Percentiles rank a stretch among this genome's conserved stretches.
Conservation (phyloP, 768 basidiomycete genomes). For the Mycena galericulata region DNA sequence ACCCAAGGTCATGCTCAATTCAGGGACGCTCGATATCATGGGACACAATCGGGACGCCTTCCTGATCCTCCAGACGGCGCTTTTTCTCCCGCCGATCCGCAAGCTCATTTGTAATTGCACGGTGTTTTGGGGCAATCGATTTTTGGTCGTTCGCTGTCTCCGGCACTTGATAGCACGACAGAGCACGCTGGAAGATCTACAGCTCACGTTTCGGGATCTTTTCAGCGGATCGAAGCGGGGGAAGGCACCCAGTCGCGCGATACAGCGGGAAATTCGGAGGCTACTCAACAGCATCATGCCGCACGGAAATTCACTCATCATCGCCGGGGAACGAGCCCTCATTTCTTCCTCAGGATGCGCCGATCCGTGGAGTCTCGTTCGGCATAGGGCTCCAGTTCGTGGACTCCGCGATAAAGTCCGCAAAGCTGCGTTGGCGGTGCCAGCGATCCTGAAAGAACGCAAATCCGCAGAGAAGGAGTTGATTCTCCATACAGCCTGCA, state of each 20-base stretch:
- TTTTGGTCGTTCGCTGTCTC: neutral
- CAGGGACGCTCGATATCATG: neutral
- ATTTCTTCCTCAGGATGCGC: neutral
- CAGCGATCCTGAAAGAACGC: neutral
- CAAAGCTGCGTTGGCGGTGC: neutral
- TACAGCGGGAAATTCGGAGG: conserved; percentile 4
- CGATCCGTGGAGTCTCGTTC: conserved; percentile 10
- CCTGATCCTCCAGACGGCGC: conserved; percentile 8
- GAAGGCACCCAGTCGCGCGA: neutral
- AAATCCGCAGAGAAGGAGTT: neutral
- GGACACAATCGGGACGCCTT: neutral
- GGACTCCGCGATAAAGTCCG: conserved; percentile 3
- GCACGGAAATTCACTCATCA: neutral
- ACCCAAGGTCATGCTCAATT: neutral
- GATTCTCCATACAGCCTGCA: neutral
- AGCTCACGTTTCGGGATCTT: neutral
- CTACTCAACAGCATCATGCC: conserved; percentile 16
- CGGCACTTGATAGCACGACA: neutral
- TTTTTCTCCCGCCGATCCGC: conserved; percentile 13
- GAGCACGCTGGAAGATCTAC: neutral
- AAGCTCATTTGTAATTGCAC: conserved; percentile 17
- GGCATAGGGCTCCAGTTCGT: neutral
- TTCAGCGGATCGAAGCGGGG: neutral
- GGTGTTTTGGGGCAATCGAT: neutral
- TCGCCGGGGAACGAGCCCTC: neutral